Conservation (phyloP, 2,329 filamentous ascomycete genomes). For the Didymosphaeria variabile region DNA sequence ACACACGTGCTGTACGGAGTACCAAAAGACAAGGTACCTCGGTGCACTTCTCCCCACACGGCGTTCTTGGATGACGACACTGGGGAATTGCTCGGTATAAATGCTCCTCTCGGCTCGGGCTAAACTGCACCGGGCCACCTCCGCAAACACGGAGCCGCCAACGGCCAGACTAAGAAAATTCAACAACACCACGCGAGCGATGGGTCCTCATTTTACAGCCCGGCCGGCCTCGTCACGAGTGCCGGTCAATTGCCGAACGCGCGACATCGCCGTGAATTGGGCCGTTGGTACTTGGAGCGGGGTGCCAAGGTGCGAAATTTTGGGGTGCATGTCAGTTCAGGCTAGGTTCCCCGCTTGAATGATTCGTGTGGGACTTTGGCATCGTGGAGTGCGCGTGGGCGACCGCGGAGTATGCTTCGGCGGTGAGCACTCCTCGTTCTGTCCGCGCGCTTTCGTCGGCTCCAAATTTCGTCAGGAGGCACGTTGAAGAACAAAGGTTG, state of each 20-base stretch:
- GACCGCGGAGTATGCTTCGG: not conserved
- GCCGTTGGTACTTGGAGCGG: not conserved
- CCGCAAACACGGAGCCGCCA: not conserved
- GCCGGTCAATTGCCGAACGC: not conserved
- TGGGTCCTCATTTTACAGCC: not conserved
- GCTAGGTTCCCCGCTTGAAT: constrained; percentile 11
- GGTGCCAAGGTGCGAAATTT: not conserved
- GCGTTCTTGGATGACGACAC: not conserved
- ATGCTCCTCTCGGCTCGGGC: not conserved
- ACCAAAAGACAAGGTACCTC: not conserved
- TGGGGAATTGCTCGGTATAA: constrained; percentile 2
- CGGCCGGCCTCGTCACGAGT: constrained; percentile 2
- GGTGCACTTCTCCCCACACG: constrained; percentile 2
- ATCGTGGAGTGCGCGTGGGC: constrained; percentile 2
- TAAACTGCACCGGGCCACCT: not conserved
- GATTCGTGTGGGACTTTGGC: constrained; percentile 9
- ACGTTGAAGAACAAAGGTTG: not conserved
- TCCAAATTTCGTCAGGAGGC: not conserved
- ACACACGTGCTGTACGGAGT: not conserved
- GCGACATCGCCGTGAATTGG: not conserved
- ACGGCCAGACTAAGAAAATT: not conserved
- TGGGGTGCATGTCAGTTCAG: constrained; percentile 18
- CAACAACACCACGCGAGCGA: not conserved
- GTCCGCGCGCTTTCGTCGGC: not conserved
- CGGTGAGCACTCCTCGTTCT: not conserved